Evolutionary conservation across 306 rosid species (phyloP), one percentile per base, ranked within the genome.

Genomic region (Medicago lupulina): DNA sequence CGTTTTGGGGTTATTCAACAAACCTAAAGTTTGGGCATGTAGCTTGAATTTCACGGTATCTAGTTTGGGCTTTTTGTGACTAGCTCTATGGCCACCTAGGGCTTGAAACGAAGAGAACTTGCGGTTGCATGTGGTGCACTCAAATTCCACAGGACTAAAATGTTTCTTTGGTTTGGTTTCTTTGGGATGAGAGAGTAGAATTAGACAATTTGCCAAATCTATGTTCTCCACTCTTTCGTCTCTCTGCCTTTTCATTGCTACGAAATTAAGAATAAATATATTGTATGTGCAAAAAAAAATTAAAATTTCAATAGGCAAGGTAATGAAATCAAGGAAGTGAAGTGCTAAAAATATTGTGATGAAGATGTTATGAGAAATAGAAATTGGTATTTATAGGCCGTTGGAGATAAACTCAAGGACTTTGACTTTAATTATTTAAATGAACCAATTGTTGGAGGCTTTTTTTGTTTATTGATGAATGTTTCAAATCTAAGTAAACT

Each of bases 101-200:
- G 88, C 88, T 21, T 85, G 88, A 67, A 85, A 85, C 0, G 88
- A 85, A 1, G 85, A 16, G 66, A 85, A 85, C 21, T 81, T 85
- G 59, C 88, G 88, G 25, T 71, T 59, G 16, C 88, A 85, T 0
- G 88, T 85, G 21, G 75, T 85, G 81, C 88, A 81, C 73, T 78
- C 79, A 18, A 74, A 85, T 54, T 70, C 79, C 0, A 34, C 67
- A 43, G 11, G 39, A 15, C 23, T 61, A 9, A 46, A 16, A 40
- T 83, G 67, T 13, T 76, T 81, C n/a, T 72, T 49, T 19, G 1
- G 71, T 16, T 83, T 79, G 59, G 61, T 36, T 17, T 79, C 60
- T 51, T 67, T 16, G 13, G 67, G 82, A 61, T 10, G 44, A 40
- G 96, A 82, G 2, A 86, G 80, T 0, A 87, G 68, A 83, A 82